A percentile compares a stretch with the other conserved stretches of the same genome.
Evolutionary conservation across 768 basidiomycete genomes (phyloP).

Genomic region (Boletus pseudo-olivaceus): DNA sequence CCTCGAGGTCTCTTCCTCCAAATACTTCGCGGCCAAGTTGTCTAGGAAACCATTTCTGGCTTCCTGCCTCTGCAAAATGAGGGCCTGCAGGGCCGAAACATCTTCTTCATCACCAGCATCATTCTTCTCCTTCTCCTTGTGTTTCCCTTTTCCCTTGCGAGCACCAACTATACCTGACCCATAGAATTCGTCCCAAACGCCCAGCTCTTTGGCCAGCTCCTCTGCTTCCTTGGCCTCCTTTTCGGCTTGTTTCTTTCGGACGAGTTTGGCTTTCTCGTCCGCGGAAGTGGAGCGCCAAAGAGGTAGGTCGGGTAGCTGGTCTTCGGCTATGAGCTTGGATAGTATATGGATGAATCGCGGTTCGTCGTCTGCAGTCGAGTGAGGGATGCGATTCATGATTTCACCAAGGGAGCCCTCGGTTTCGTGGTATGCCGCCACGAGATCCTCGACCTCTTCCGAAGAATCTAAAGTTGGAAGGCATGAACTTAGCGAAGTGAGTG

Average conservation of each 20-base stretch:
- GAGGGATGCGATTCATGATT: constrained; percentile 84
- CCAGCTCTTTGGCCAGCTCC: constrained; percentile 76
- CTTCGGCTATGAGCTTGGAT: constrained; percentile 59
- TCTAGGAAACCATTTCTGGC: constrained; percentile 74
- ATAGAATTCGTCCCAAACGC: constrained; percentile 94
- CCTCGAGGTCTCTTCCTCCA: constrained; percentile 28
- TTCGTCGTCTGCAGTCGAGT: constrained; percentile 83
- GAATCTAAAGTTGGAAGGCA: constrained; percentile 54
- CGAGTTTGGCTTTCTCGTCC: constrained; percentile 76
- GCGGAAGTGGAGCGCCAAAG: constrained; percentile 69
- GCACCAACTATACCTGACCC: constrained; percentile 67
- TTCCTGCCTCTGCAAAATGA: constrained; percentile 76
- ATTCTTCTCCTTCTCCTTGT: constrained; percentile 35
- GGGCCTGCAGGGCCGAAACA: constrained; percentile 66
- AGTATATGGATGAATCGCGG: constrained; percentile 72
- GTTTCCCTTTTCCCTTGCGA: constrained; percentile 53
- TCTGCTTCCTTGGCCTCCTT: constrained; percentile 87
- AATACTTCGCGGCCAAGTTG: constrained; percentile 69
- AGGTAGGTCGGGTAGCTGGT: constrained; percentile 51
- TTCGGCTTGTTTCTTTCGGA: constrained; percentile 67
- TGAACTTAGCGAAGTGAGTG: not conserved
- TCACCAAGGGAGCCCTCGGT: constrained; percentile 71
- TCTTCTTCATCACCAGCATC: constrained; percentile 54
- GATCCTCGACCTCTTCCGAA: constrained; percentile 75
- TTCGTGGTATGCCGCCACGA: constrained; percentile 70